Evolutionary conservation across 2,329 filamentous ascomycete species (phyloP).

Genomic region (Alternaria longipes): DNA sequence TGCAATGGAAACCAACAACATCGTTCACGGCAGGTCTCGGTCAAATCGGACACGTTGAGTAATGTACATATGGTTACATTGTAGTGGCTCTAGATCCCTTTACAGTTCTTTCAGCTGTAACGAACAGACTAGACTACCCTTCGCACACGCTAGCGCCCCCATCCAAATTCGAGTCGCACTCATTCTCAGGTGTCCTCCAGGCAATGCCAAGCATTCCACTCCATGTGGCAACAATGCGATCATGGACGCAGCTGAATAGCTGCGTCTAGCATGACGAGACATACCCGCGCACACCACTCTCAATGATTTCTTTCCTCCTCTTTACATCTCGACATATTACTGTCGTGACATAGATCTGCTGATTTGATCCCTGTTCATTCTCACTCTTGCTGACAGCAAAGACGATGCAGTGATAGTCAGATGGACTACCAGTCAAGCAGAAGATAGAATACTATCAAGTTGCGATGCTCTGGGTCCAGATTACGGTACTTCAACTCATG

Average conservation of each 20-base stretch:
- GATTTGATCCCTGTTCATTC: not conserved
- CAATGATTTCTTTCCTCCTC: slow-evolving; percentile 26
- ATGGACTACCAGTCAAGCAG: not conserved
- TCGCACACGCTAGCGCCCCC: slow-evolving; percentile 4
- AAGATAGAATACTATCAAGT: slow-evolving; percentile 2
- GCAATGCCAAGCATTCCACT: slow-evolving; percentile 12
- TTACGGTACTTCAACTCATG: not conserved
- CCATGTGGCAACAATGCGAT: slow-evolving; percentile 8
- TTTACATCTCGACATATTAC: slow-evolving; percentile 12
- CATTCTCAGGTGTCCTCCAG: slow-evolving; percentile 1
- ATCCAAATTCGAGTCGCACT: not conserved
- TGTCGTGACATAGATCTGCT: slow-evolving; percentile 12
- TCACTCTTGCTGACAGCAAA: not conserved
- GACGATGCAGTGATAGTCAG: slow-evolving; percentile 5
- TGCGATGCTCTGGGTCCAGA: slow-evolving; percentile 4
- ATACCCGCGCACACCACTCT: slow-evolving; percentile 16
- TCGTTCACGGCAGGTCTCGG: not conserved
- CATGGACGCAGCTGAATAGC: slow-evolving; percentile 26
- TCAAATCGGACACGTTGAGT: not conserved
- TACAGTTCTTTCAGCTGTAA: not conserved
- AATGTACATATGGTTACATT: slow-evolving; percentile 1
- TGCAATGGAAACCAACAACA: not conserved
- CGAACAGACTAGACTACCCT: slow-evolving; percentile 5
- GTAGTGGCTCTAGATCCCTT: not conserved
- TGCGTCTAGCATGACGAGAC: slow-evolving; percentile 22